A percentile compares a stretch with the other conserved stretches of the same genome.
These are phyloP conservation scores for Malassezia equina DNA, from an alignment of 1,284 basidiomycete genomes.

Conservation along the genomic window DNA sequence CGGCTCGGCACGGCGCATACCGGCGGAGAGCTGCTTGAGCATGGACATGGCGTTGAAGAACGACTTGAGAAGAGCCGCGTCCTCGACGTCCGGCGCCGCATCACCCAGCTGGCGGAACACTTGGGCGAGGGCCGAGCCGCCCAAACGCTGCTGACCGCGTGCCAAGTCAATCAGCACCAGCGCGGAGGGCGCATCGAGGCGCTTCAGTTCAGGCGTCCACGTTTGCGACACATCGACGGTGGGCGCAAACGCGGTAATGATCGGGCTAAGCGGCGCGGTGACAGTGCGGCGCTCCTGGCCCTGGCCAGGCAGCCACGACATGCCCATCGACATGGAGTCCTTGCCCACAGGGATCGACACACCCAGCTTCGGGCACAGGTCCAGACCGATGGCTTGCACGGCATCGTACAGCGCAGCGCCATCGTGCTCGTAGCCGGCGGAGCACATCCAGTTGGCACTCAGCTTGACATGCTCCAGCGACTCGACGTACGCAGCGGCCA, in stretches of 20 bases:
- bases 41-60: constrained; percentile 71
- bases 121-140: constrained; percentile 89
- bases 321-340: constrained; percentile 99
- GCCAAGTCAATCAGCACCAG: constrained; percentile 86
- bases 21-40: constrained; percentile 53
- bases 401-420: constrained; percentile 84
- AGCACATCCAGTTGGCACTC: constrained; percentile 99
- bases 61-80: constrained; percentile 62
- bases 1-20: constrained; percentile 52
- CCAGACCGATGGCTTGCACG: constrained; percentile 81
- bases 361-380: constrained; percentile 86
- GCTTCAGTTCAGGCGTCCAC: constrained; percentile 80
- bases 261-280: constrained; percentile 78
- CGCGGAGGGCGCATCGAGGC: constrained; percentile 55
- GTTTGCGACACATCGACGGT: constrained; percentile 69
- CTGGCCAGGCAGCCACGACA: constrained; percentile 64
- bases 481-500: constrained; percentile 69
- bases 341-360: constrained; percentile 95
- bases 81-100: constrained; percentile 80
- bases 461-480: constrained; percentile 72
- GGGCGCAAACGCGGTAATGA: constrained; percentile 87
- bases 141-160: constrained; percentile 69
- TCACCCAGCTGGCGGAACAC: constrained; percentile 84
- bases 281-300: constrained; percentile 65
- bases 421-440: constrained; percentile 79